Evolutionary conservation across 2,329 filamentous ascomycete genomes (phyloP).

Genomic region (Teratosphaeria viscida): DNA sequence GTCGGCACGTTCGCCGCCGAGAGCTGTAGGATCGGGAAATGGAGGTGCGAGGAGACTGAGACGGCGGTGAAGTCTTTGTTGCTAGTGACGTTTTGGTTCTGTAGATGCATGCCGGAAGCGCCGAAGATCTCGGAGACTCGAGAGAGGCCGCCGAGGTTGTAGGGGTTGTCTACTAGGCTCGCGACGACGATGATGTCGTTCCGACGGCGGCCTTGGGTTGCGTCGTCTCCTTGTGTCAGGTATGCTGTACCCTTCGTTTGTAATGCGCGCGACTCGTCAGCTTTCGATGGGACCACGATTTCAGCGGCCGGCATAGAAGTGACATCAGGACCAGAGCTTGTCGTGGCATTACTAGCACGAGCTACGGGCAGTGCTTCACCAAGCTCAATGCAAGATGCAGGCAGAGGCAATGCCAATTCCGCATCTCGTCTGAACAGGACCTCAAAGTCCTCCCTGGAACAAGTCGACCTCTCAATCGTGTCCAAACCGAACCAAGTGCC

Average conservation of each 20-base stretch:
- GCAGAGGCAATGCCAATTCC: not conserved
- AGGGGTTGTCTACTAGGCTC: constrained; percentile 40
- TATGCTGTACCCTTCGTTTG: constrained; percentile 43
- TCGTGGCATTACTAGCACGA: not conserved
- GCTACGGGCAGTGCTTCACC: constrained; percentile 12
- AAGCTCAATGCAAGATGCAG: constrained; percentile 20
- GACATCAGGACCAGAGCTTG: not conserved
- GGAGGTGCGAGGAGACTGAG: constrained; percentile 39
- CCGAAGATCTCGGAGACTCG: constrained; percentile 44
- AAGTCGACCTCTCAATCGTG: constrained; percentile 27
- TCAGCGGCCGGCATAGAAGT: not conserved
- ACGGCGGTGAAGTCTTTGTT: constrained; percentile 42
- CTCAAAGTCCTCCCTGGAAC: constrained; percentile 31
- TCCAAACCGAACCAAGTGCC: constrained; percentile 36
- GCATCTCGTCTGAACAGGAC: constrained; percentile 23
- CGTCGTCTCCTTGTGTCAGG: constrained; percentile 26
- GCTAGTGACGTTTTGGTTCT: constrained; percentile 29
- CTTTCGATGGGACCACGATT: not conserved
- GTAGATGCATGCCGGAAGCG: constrained; percentile 35
- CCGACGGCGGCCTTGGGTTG: constrained; percentile 14
- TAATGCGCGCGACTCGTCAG: constrained; percentile 24
- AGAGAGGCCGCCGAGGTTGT: constrained; percentile 41
- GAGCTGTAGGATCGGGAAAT: constrained; percentile 35
- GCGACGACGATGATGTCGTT: constrained; percentile 37
- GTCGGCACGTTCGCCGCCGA: constrained; percentile 14